Evolutionary conservation across 2,329 filamentous ascomycete genomes (phyloP), one percentile per base, ranked within the genome.

Genomic region (Fusarium ramigenum): DNA sequence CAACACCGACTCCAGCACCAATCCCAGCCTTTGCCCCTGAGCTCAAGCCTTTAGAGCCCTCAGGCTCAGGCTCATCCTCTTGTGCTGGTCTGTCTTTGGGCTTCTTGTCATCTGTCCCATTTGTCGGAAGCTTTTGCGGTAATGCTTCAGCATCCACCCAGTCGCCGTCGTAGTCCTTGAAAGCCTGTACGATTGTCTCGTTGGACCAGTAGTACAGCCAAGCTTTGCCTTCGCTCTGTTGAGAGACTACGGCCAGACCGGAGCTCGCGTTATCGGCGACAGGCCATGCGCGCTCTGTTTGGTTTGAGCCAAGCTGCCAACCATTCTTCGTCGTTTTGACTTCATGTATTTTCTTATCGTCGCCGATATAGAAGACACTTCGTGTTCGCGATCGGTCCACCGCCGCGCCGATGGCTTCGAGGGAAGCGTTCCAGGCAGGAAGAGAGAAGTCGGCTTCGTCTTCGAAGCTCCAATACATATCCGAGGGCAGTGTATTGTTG

Each of bases 151-250:
- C 25, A 19, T 60, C 12, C 2, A 44, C 7, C 62, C 63, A 66
- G 14, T 40, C 28, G 0, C 50, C 61, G 7, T 50, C 61, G 1
- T 66, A 60, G 14, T 40, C 43, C 14, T 57, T 66, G 19, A 60
- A 66, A 1, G 63, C 53, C 21, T 66, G 50, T 1, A 66, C 43
- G 5, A 66, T 66, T 1, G 63, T 66, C 37, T 60, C 18, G 19
- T 66, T 66, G 18, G 63, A 7, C 62, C 62, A 66, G 4, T 66
- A 66, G 50, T 66, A 66, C 1, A 66, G 9, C 63, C 63, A 66
- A 3, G 21, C 32, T 15, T 60, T 49, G 5, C 50, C 61, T 4
- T 66, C 63, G 2, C 50, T 47, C 19, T 66, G 43, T 5, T 39
- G 44, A 21, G 64, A 66, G 18, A 64, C 62, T 7, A 66, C 52